These are phyloP conservation scores for Exsudoporus floridanus DNA, from an alignment of 1,284 basidiomycete genomes.

Conservation along the genomic window DNA sequence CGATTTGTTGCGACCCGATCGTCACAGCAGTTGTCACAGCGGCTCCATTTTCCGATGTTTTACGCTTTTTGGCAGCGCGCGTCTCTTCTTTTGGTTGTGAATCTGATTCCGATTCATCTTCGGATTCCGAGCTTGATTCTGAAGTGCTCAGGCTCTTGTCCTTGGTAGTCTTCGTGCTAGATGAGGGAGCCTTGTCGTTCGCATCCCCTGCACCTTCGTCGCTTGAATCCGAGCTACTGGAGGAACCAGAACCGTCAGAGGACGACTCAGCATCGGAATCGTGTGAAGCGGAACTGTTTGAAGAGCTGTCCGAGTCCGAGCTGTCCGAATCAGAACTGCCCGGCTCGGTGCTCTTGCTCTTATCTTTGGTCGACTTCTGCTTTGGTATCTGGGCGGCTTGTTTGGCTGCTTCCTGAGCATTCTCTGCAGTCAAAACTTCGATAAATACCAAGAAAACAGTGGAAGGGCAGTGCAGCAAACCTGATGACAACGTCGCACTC, in stretches of 20 bases:
- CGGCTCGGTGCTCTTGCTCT: slow-evolving; percentile 32
- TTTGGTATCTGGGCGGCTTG: background rate
- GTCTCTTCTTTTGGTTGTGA: slow-evolving; percentile 9
- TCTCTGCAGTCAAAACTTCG: slow-evolving; percentile 7
- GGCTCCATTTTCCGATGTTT: slow-evolving; percentile 48
- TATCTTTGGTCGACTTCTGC: slow-evolving; percentile 5
- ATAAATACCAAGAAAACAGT: slow-evolving; percentile 10
- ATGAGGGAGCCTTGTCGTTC: background rate
- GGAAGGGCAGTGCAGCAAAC: slow-evolving; percentile 13
- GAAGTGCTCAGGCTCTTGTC: slow-evolving; percentile 13
- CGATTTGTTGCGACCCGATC: slow-evolving; percentile 5
- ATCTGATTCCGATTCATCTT: slow-evolving; percentile 13
- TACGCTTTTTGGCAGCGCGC: slow-evolving; percentile 58
- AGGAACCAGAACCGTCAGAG: slow-evolving; percentile 13
- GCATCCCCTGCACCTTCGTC: slow-evolving; percentile 10
- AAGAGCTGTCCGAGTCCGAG: slow-evolving; percentile 19
- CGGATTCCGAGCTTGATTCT: slow-evolving; percentile 29
- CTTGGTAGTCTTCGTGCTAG: background rate
- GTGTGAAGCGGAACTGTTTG: slow-evolving; percentile 10
- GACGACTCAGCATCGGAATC: slow-evolving; percentile 18
- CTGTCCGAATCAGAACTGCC: slow-evolving; percentile 25
- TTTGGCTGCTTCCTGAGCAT: background rate
- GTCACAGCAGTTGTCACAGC: slow-evolving; percentile 49
- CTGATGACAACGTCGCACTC: slow-evolving; percentile 35
- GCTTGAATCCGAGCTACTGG: slow-evolving; percentile 14